Evolutionary conservation across 2,329 filamentous ascomycete genomes (phyloP), one percentile per base, ranked within the genome.

Genomic region (Neoarthrinium moseri): DNA sequence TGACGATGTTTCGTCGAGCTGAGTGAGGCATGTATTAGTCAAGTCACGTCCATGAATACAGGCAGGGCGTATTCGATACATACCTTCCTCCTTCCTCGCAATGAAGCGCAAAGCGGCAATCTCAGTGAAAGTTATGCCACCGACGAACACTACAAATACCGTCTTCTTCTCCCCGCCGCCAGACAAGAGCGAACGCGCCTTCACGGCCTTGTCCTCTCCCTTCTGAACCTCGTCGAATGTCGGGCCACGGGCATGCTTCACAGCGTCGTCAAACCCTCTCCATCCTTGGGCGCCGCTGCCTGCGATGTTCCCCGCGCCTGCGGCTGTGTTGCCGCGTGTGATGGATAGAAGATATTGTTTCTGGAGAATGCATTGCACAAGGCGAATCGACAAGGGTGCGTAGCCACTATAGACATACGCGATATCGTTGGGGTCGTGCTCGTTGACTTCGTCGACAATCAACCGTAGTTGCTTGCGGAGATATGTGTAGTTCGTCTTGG

Each of bases 341-440:
- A 91, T 78, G 4, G 80, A 83, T 46, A 85, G 73, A 23, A 99
- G 73, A 55, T 91, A 88, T 46, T 89, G 83, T 66, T 99, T 99
- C 65, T 97, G 91, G 38, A 99, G 70, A 40, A 97, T 81, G 62
- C 89, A 94, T 66, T 99, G 95, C 5, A 99, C 86, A 4, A 99
- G 80, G 13, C 94, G 85, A 44, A 97, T 81, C 35, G 89, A 95
- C 11, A 99, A 78, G 0, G 94, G 95, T 4, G 95, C 94, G 62
- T 97, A 99, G 43, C 94, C 95, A 53, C 89, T 95, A 69, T 97
- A 99, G 10, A 96, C 91, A 60, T 99, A 99, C n/a, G 91, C 87
- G 50, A 97, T 86, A 58, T 99, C 94, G 58, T 94, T 89, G 3
- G 94, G 94, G 37, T 95, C 87, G 48, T 94, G 85, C 66, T 99